Evolutionary conservation across 1,284 basidiomycete genomes (phyloP).

Genomic region (Rhodotorula sp.): DNA sequence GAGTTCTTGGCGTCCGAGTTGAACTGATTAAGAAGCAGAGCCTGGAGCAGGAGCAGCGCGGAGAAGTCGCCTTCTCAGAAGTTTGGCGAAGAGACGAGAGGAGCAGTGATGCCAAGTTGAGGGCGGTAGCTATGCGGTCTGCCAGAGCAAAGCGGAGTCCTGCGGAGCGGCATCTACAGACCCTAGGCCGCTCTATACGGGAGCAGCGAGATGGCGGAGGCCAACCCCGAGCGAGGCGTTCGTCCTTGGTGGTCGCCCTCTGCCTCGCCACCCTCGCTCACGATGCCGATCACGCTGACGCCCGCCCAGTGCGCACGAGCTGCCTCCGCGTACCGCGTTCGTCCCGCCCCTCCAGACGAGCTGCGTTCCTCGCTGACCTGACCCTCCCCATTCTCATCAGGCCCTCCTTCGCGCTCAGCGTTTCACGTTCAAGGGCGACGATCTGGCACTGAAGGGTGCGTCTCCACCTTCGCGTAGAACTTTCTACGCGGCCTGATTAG

Average conservation of each 20-base stretch:
- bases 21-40: background rate
- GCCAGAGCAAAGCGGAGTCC: too few relatives aligned
- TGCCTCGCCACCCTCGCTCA: background rate
- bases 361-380: background rate
- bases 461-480: too few relatives aligned
- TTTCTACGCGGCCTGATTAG: background rate
- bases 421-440: slow-evolving; percentile 42
- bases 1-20: too few relatives aligned
- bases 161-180: too few relatives aligned
- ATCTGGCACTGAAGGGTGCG: slow-evolving; percentile 30
- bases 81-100: background rate
- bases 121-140: too few relatives aligned
- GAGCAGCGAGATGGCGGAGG: too few relatives aligned
- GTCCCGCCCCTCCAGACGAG: background rate
- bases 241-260: too few relatives aligned
- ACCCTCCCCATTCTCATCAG: slow-evolving; percentile 13
- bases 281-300: slow-evolving; percentile 31
- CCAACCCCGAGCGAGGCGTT: background rate
- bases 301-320: slow-evolving; percentile 35
- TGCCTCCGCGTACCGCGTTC: slow-evolving; percentile 38
- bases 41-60: background rate
- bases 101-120: too few relatives aligned
- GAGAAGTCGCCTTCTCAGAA: background rate
- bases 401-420: slow-evolving; percentile 37
- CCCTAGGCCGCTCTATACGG: too few relatives aligned